phyloP scores from a whole-genome alignment of 805 yeast genomes.

The Ogataea siamensis region DNA sequence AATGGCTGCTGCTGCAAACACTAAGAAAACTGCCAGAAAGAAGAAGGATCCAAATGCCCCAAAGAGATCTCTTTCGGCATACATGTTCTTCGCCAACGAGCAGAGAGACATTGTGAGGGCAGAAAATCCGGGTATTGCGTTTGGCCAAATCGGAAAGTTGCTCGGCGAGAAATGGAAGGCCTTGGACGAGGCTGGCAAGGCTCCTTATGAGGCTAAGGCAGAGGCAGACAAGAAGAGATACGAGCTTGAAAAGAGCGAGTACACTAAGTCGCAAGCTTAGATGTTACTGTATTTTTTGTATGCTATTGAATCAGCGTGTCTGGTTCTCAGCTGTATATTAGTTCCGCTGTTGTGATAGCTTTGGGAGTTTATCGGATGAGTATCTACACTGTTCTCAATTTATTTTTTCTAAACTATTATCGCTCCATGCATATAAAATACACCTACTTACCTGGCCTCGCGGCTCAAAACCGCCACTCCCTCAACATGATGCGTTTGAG shows the following conservation, averaged over 20 bases:
- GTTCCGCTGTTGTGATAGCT: slow-evolving; percentile 18
- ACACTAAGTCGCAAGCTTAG: slow-evolving; percentile 39
- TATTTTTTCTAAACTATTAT: slow-evolving; percentile 1
- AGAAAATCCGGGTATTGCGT: slow-evolving; percentile 94
- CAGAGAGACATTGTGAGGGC: slow-evolving; percentile 94
- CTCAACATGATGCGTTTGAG: slow-evolving; percentile 60
- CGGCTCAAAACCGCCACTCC: slow-evolving; percentile 45
- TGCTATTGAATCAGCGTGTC: slow-evolving; percentile 4
- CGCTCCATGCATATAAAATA: too few species aligned
- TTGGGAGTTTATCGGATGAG: slow-evolving; percentile 9
- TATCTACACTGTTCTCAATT: slow-evolving; percentile 3
- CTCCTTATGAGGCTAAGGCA: slow-evolving; percentile 90
- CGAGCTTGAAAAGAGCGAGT: slow-evolving; percentile 92
- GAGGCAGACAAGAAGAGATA: slow-evolving; percentile 96
- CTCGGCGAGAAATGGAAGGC: slow-evolving; percentile 98
- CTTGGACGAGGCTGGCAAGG: slow-evolving; percentile 74
- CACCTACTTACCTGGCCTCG: background rate
- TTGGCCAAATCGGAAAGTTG: slow-evolving; percentile 92
- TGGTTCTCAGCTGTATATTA: slow-evolving; percentile 23
- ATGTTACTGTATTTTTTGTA: slow-evolving; percentile 2
- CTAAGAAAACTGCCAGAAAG: slow-evolving; percentile 34
- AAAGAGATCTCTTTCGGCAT: slow-evolving; percentile 96
- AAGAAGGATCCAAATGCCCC: slow-evolving; percentile 93
- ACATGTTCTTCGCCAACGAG: slow-evolving; percentile 98
- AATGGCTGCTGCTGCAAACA: slow-evolving; percentile 30